phyloP scores from a whole-genome alignment of 805 yeast genomes.

The Cyberlindnera veronae region DNA sequence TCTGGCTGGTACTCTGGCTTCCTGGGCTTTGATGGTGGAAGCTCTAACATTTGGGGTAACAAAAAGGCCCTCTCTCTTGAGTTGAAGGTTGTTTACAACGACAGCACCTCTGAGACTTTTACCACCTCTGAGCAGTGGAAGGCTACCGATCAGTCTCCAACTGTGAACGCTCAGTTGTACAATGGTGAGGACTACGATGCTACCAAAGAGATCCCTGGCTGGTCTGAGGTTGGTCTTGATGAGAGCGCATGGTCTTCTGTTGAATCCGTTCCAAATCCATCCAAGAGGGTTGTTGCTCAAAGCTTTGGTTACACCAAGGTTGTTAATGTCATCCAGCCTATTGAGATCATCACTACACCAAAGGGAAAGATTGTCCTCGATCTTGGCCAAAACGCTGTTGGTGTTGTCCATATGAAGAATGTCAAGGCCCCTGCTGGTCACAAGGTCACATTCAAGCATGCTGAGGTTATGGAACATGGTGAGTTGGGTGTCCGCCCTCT shows the following conservation, averaged over 20 bases:
- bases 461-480: conserved; percentile 17
- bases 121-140: conserved; percentile 14
- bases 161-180: conserved; percentile 16
- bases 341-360: conserved; percentile 11
- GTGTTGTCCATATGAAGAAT: conserved; percentile 14
- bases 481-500: conserved; percentile 17
- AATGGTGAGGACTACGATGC: conserved; percentile 18
- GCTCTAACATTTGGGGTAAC: conserved; percentile 15
- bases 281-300: conserved; percentile 12
- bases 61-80: conserved; percentile 13
- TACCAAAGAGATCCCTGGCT: conserved; percentile 10
- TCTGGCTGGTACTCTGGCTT: conserved; percentile 20
- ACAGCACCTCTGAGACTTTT: conserved; percentile 11
- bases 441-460: conserved; percentile 12
- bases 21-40: conserved; percentile 19
- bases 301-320: conserved; percentile 15
- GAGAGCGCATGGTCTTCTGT: conserved; percentile 9
- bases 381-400: conserved; percentile 20
- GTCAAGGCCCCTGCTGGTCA: conserved; percentile 13
- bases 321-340: conserved; percentile 10
- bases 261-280: conserved; percentile 8
- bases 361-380: conserved; percentile 13
- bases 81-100: conserved; percentile 10
- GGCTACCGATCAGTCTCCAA: conserved; percentile 14
- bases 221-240: conserved; percentile 9